Conservation (phyloP, 2,329 filamentous ascomycete species). For the Septoria petroselini region DNA sequence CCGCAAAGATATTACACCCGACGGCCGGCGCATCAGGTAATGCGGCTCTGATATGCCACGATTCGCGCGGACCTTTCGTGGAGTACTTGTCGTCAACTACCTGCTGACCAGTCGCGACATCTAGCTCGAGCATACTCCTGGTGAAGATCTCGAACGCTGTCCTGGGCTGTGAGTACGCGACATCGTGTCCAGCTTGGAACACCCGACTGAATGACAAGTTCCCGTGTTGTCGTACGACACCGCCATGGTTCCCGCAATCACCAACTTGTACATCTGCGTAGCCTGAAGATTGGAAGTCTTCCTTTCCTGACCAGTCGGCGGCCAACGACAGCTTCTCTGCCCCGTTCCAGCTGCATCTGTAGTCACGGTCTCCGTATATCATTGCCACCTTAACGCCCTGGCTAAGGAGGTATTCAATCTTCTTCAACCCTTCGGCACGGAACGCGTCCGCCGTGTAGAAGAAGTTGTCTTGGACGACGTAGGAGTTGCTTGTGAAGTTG, state of each 20-base stretch:
- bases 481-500: constrained; percentile 42
- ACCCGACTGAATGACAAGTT: constrained; percentile 39
- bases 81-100: constrained; percentile 42
- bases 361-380: constrained; percentile 34
- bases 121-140: constrained; percentile 50
- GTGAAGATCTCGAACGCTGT: constrained; percentile 55
- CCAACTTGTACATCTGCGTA: constrained; percentile 35
- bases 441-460: constrained; percentile 22
- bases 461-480: constrained; percentile 10
- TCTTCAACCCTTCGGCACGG: constrained; percentile 23
- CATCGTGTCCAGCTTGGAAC: constrained; percentile 37
- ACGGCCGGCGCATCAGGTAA: constrained; percentile 32
- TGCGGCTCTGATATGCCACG: constrained; percentile 47
- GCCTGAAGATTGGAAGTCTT: constrained; percentile 30
- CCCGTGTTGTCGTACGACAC: constrained; percentile 37
- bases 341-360: constrained; percentile 33
- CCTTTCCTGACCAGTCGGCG: constrained; percentile 28
- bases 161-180: constrained; percentile 50
- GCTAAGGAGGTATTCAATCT: constrained; percentile 30
- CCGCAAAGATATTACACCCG: no score
- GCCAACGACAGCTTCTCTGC: constrained; percentile 33
- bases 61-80: constrained; percentile 40
- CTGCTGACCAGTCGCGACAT: constrained; percentile 55
- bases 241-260: constrained; percentile 28
- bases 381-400: constrained; percentile 30